These are phyloP conservation scores for Podospora tetraspora DNA, from an alignment of 495 filamentous ascomycete genomes.

Conservation along the genomic window DNA sequence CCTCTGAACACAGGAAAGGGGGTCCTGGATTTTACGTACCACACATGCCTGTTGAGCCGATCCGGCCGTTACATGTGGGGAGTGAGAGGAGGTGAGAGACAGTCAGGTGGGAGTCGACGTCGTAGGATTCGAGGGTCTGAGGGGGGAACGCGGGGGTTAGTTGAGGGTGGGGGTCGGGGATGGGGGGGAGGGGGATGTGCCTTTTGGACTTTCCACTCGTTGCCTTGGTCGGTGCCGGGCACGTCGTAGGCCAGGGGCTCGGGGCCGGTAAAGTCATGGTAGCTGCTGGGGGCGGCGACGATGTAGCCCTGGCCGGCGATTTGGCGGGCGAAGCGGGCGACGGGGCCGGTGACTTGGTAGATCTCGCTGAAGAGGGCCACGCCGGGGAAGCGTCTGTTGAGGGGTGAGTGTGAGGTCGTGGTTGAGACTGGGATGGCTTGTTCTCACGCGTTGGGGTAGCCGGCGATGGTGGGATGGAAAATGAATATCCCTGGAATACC, in stretches of 20 bases:
- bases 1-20: too few relatives aligned
- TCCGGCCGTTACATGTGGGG: constrained; percentile 73
- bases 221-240: constrained; percentile 81
- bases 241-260: constrained; percentile 82
- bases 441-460: constrained; percentile 70
- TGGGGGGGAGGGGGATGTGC: constrained; percentile 25
- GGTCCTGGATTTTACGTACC: too few relatives aligned
- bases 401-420: neutral
- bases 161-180: neutral
- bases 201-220: constrained; percentile 79
- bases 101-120: constrained; percentile 72
- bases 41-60: constrained; percentile 93
- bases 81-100: constrained; percentile 71
- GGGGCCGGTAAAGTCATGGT: constrained; percentile 88
- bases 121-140: constrained; percentile 78
- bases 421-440: neutral
- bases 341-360: constrained; percentile 94
- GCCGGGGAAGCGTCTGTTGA: constrained; percentile 69
- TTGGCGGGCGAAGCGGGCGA: constrained; percentile 83
- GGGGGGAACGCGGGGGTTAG: neutral
- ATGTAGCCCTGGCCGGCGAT: constrained; percentile 94
- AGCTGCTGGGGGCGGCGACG: constrained; percentile 81
- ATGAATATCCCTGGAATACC: constrained; percentile 66
- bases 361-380: constrained; percentile 93
- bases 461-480: constrained; percentile 79